A percentile compares a stretch with the other conserved stretches of the same genome.
Evolutionary conservation across 2,329 filamentous ascomycete species (phyloP).

Genomic region (Sporothrix phasma): DNA sequence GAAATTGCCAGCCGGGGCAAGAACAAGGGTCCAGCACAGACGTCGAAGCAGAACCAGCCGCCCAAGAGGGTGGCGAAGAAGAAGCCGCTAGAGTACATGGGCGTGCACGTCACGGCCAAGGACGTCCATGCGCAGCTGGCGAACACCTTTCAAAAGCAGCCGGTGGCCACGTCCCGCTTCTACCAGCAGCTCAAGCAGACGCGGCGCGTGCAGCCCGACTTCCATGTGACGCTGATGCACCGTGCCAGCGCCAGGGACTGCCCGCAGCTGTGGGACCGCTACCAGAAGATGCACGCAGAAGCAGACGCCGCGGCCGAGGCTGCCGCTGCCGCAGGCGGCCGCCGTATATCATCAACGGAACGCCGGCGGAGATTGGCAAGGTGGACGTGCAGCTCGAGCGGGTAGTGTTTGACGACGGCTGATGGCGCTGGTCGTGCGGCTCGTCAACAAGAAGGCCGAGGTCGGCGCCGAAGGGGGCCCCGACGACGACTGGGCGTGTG

Average conservation of each 20-base stretch:
- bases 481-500: conserved; percentile 50
- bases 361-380: conserved; percentile 42
- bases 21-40: conserved; percentile 32
- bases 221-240: conserved; percentile 93
- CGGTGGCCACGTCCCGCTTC: conserved; percentile 48
- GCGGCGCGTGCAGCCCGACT: conserved; percentile 69
- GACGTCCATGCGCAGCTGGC: conserved; percentile 50
- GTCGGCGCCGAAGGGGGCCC: not conserved
- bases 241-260: conserved; percentile 51
- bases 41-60: conserved; percentile 25
- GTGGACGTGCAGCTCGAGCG: conserved; percentile 56
- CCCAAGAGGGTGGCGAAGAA: conserved; percentile 33
- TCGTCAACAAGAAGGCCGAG: conserved; percentile 43
- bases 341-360: not conserved
- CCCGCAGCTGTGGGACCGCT: conserved; percentile 65
- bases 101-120: conserved; percentile 36
- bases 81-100: conserved; percentile 47
- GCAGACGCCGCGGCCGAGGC: conserved; percentile 31
- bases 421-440: conserved; percentile 82
- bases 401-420: conserved; percentile 76
- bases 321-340: conserved; percentile 17
- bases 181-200: conserved; percentile 66
- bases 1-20: conserved; percentile 53
- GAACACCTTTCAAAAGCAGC: conserved; percentile 52
- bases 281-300: conserved; percentile 48